Percentiles rank a stretch among this genome's conserved stretches.
Conservation (phyloP, 1,284 basidiomycete genomes). For the Rhodotorula glutinis region DNA sequence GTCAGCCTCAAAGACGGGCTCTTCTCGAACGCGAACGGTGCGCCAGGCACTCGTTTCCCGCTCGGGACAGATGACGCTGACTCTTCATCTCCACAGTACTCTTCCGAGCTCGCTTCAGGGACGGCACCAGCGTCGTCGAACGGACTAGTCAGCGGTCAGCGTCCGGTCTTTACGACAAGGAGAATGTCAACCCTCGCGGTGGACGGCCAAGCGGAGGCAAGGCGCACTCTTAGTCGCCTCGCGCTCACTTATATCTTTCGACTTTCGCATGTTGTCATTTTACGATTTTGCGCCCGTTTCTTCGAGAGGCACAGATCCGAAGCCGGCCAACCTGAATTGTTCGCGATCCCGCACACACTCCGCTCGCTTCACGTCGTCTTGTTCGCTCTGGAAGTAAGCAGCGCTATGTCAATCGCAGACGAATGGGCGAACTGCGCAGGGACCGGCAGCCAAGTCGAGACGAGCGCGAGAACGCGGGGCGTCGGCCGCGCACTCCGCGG, state of each 20-base stretch:
- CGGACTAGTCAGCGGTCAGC: constrained; percentile 42
- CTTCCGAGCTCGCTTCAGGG: constrained; percentile 67
- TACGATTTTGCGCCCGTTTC: no score
- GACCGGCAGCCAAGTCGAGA: no score
- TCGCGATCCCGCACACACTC: no score
- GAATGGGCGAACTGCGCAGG: no score
- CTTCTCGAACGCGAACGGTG: constrained; percentile 91
- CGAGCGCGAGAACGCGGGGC: no score
- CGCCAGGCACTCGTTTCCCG: not conserved
- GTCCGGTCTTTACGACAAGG: constrained; percentile 38
- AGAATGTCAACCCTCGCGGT: constrained; percentile 19
- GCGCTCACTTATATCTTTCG: not conserved
- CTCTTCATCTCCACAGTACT: constrained; percentile 53
- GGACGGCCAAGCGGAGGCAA: not conserved
- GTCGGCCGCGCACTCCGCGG: no score
- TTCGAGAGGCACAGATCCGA: no score
- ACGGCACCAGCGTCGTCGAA: constrained; percentile 47
- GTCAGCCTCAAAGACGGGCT: constrained; percentile 95
- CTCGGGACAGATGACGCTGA: no score
- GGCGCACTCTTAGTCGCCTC: not conserved
- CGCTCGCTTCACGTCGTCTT: no score
- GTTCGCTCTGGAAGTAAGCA: no score
- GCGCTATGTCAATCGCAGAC: no score
- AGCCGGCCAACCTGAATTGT: no score
- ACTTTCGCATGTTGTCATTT: not conserved